A percentile compares a stretch with the other conserved stretches of the same genome.
Conservation (phyloP, 495 filamentous ascomycete species). For the Aspergillus nanangensis region DNA sequence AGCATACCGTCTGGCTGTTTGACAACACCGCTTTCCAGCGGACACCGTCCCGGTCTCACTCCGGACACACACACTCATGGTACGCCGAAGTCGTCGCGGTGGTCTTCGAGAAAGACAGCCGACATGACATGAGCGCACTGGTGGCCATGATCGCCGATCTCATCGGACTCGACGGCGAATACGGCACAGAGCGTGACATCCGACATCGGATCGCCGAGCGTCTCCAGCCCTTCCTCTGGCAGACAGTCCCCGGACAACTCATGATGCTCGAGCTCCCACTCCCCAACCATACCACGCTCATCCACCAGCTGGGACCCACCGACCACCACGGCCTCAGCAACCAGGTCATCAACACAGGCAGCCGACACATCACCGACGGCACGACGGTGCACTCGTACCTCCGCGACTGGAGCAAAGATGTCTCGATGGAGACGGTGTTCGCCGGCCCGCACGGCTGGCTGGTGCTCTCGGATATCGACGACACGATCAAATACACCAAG, state of each 20-base stretch:
- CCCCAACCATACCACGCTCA: slow-evolving; percentile 26
- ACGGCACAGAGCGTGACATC: slow-evolving; percentile 52
- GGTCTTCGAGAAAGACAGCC: slow-evolving; percentile 68
- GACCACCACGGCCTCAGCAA: slow-evolving; percentile 65
- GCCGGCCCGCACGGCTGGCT: slow-evolving; percentile 80
- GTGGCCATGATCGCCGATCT: slow-evolving; percentile 69
- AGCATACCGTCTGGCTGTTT: slow-evolving; percentile 78
- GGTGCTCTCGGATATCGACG: slow-evolving; percentile 89
- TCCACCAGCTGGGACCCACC: slow-evolving; percentile 62
- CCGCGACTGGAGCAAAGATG: slow-evolving; percentile 38
- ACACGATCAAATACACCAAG: slow-evolving; percentile 89
- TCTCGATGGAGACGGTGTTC: slow-evolving; percentile 61
- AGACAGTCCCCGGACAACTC: slow-evolving; percentile 62
- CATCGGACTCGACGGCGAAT: slow-evolving; percentile 58
- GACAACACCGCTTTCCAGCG: slow-evolving; percentile 81
- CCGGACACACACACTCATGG: slow-evolving; percentile 48
- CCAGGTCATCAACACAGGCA: slow-evolving; percentile 44
- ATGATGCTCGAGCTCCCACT: slow-evolving; percentile 56
- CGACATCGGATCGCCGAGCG: slow-evolving; percentile 64
- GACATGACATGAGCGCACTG: slow-evolving; percentile 57
- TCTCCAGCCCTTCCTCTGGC: slow-evolving; percentile 71
- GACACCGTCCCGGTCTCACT: slow-evolving; percentile 15
- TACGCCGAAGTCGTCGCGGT: slow-evolving; percentile 76
- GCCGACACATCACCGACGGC: slow-evolving; percentile 25
- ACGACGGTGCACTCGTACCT: slow-evolving; percentile 28